Conservation (phyloP, 2,329 filamentous ascomycete genomes). For the Nakataea oryzae region DNA sequence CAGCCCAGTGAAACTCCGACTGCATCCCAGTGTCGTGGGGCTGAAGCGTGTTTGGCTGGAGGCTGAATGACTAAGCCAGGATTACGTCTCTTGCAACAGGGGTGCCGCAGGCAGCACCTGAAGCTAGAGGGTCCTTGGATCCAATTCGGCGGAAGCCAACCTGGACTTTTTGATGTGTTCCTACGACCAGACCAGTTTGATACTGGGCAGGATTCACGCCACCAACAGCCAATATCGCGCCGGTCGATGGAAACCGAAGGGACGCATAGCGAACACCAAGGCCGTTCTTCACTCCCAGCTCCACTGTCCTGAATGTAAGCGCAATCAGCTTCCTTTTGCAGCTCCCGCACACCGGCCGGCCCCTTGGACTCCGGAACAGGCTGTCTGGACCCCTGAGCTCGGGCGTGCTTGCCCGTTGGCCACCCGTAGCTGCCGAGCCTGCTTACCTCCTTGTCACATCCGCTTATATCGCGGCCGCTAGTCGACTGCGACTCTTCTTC, state of each 20-base stretch:
- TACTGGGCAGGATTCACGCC: background rate
- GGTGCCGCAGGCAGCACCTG: background rate
- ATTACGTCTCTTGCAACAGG: background rate
- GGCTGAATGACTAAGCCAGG: background rate
- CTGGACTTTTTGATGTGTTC: background rate
- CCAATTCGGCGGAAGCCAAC: background rate
- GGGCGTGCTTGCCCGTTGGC: background rate
- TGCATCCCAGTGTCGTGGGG: background rate
- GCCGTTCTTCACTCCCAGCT: background rate
- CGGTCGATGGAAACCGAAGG: background rate
- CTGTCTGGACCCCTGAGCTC: background rate
- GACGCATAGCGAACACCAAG: background rate
- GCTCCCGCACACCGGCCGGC: too few species aligned
- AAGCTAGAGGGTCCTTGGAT: background rate
- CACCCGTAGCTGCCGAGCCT: background rate
- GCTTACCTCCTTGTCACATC: too few species aligned
- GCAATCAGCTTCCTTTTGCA: background rate
- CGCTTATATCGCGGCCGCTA: too few species aligned
- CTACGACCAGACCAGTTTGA: background rate
- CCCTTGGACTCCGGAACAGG: too few species aligned
- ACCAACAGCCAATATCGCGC: background rate
- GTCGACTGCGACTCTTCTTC: background rate
- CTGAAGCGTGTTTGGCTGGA: background rate
- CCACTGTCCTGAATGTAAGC: background rate
- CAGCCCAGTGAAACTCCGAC: too few species aligned